Percentiles rank a stretch among this genome's conserved stretches.
These are phyloP conservation scores for Eucalyptus guilfoylei DNA, from an alignment of 345 rosid species.

Conservation along the genomic window DNA sequence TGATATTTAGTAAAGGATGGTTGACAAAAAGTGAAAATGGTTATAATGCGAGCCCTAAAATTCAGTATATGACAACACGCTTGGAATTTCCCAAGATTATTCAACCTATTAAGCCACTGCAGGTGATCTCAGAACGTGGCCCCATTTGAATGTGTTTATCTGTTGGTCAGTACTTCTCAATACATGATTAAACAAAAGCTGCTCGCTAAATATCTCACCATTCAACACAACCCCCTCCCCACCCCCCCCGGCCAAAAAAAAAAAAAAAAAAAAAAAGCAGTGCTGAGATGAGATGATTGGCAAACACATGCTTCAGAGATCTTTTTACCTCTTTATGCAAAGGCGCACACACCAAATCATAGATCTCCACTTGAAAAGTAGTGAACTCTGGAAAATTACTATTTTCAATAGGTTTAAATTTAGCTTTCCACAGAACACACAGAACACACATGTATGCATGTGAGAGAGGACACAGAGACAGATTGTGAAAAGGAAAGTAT, in stretches of 20 bases:
- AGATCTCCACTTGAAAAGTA: neutral
- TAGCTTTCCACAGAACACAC: neutral
- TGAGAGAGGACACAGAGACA: neutral
- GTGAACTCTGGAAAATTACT: neutral
- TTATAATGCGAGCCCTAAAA: neutral
- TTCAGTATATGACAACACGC: neutral
- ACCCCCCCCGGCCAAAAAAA: accelerated
- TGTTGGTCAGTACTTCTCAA: neutral
- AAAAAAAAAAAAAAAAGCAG: neutral
- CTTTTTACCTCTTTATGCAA: neutral
- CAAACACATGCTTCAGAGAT: neutral
- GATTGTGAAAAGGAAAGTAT: neutral
- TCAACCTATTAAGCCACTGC: neutral
- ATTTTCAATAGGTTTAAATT: neutral
- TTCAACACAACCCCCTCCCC: neutral
- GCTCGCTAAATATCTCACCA: neutral
- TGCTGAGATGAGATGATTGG: neutral
- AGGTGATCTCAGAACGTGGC: neutral
- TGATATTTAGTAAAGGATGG: neutral
- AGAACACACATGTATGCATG: neutral
- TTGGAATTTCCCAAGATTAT: neutral
- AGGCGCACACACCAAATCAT: neutral
- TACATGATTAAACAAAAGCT: neutral
- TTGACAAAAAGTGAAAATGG: neutral
- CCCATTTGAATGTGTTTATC: neutral